A percentile compares a stretch with the other conserved stretches of the same genome.
phyloP scores from a whole-genome alignment of 306 rosid species.

The Fragaria ananassa region DNA sequence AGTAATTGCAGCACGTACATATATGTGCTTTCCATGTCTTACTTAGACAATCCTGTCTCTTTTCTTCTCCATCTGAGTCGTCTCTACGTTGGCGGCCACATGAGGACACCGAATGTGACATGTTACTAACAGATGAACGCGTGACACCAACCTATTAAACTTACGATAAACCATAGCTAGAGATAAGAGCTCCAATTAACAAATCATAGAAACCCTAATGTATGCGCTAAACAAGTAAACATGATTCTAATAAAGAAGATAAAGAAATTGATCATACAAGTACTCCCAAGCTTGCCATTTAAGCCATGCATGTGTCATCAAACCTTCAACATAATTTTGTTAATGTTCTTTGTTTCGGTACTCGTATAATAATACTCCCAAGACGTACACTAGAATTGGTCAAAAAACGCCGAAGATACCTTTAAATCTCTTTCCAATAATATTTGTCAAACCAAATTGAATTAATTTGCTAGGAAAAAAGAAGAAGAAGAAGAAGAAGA shows the following conservation, averaged over 20 bases:
- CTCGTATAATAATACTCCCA: background rate
- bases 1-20: background rate
- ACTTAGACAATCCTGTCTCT: background rate
- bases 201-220: background rate
- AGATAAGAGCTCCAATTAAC: background rate
- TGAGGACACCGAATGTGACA: background rate
- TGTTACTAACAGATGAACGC: background rate
- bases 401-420: background rate
- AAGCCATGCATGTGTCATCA: background rate
- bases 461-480: background rate
- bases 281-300: background rate
- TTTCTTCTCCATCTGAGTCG: background rate
- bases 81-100: background rate
- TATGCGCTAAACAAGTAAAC: background rate
- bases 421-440: background rate
- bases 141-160: background rate
- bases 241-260: background rate
- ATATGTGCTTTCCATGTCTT: background rate
- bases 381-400: background rate
- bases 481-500: too few species aligned
- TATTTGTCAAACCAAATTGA: background rate
- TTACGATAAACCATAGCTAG: background rate
- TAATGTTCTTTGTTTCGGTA: background rate
- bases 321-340: background rate
- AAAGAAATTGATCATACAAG: background rate